phyloP scores from a whole-genome alignment of 306 rosid species.

The Rosa chinensis region DNA sequence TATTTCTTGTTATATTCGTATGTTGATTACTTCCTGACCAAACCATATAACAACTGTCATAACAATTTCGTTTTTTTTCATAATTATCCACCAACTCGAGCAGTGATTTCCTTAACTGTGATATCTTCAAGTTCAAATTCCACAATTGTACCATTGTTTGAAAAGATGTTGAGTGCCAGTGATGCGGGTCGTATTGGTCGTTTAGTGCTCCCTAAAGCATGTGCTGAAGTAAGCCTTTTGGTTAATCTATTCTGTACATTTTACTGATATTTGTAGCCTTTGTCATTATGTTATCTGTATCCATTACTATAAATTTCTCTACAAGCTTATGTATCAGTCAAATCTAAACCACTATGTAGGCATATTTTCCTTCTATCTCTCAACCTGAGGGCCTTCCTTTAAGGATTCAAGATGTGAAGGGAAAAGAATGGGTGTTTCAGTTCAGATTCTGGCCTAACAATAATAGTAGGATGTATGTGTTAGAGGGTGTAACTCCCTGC shows the following conservation, averaged over 20 bases:
- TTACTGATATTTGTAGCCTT: slow-evolving; percentile 15
- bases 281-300: slow-evolving; percentile 8
- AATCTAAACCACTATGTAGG: slow-evolving; percentile 59
- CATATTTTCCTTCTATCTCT: slow-evolving; percentile 96
- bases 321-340: slow-evolving; percentile 14
- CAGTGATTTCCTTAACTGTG: slow-evolving; percentile 54
- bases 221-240: slow-evolving; percentile 79
- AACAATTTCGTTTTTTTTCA: slow-evolving; percentile 13
- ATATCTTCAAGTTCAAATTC: slow-evolving; percentile 79
- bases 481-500: slow-evolving; percentile 99
- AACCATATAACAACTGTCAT: slow-evolving; percentile 7
- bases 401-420: slow-evolving; percentile 93
- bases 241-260: slow-evolving; percentile 14
- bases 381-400: slow-evolving; percentile 99
- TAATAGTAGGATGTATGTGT: slow-evolving; percentile 98
- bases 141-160: slow-evolving; percentile 92
- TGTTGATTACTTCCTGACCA: background rate
- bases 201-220: slow-evolving; percentile 96
- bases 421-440: slow-evolving; percentile 99
- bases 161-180: slow-evolving; percentile 99
- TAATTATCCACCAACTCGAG: slow-evolving; percentile 15
- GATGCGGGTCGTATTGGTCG: slow-evolving; percentile 99
- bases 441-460: slow-evolving; percentile 99
- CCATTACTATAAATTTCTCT: background rate
- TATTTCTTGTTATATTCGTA: slow-evolving; percentile 17